These are phyloP conservation scores for Tilletiopsis washingtonensis DNA, from an alignment of 1,284 basidiomycete genomes.

Conservation along the genomic window DNA sequence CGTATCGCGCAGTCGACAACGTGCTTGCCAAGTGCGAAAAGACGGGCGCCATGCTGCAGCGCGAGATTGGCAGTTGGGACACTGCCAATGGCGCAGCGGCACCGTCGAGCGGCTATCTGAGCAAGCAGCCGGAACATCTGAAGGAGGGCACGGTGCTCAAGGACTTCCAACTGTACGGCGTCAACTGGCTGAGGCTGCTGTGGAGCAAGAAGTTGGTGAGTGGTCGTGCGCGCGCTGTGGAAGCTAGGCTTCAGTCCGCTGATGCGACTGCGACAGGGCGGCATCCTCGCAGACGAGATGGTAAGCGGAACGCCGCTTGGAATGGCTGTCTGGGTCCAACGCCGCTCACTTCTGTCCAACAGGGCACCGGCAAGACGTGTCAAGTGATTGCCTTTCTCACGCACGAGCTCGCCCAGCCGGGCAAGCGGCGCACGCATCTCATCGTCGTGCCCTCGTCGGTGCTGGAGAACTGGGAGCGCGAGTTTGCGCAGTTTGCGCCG, in stretches of 20 bases:
- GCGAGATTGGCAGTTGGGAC: conserved; percentile 71
- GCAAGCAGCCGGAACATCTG: conserved; percentile 66
- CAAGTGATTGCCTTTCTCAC: conserved; percentile 91
- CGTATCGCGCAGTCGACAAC: conserved; percentile 81
- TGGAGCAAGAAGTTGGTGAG: too few relatives aligned
- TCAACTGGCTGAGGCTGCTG: conserved; percentile 91
- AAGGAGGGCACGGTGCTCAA: conserved; percentile 70
- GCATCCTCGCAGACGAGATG: conserved; percentile 78
- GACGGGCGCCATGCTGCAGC: conserved; percentile 60
- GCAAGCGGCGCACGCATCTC: conserved; percentile 75
- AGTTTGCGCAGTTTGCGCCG: conserved; percentile 85
- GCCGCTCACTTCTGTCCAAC: too few relatives aligned
- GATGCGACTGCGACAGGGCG: too few relatives aligned
- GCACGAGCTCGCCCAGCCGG: conserved; percentile 50
- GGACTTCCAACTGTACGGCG: conserved; percentile 92
- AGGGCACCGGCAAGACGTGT: conserved; percentile 90
- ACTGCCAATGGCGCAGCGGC: conserved; percentile 37
- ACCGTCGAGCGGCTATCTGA: conserved; percentile 52
- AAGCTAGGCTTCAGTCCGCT: too few relatives aligned
- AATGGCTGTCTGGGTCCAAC: too few relatives aligned
- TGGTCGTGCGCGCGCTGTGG: too few relatives aligned
- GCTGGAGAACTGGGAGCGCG: conserved; percentile 95
- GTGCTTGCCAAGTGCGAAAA: conserved; percentile 80
- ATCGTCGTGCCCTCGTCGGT: conserved; percentile 87
- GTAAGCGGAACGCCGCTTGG: too few relatives aligned